Percentiles rank a stretch among this genome's conserved stretches.
Conservation (phyloP, 75 land plant species). For the Azolla pinnata region DNA sequence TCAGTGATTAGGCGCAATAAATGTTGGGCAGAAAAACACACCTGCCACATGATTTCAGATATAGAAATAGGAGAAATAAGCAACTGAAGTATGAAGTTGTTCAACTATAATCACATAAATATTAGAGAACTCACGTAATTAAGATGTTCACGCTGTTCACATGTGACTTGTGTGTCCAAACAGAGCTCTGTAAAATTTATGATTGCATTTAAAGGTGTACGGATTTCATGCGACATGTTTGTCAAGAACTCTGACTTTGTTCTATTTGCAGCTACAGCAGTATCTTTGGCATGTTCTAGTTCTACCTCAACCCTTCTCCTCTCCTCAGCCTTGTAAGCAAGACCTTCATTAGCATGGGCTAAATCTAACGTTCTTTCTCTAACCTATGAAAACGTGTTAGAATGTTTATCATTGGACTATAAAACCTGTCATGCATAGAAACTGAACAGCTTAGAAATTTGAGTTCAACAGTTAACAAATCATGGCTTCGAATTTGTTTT, state of each 20-base stretch:
- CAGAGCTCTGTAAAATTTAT: conserved; percentile 17
- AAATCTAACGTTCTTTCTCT: conserved; percentile 16
- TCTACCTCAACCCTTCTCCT: conserved; percentile 12
- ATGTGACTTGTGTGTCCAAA: conserved; percentile 9
- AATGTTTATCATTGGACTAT: no score
- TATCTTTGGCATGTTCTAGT: conserved; percentile 6
- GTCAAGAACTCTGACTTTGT: conserved; percentile 24
- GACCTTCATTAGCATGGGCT: conserved; percentile 26
- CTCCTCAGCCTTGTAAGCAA: conserved; percentile 14
- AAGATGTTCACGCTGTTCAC: conserved; percentile 11
- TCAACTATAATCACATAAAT: no score
- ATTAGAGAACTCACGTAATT: background rate
- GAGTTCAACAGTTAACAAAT: no score
- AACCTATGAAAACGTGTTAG: no score
- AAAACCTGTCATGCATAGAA: no score
- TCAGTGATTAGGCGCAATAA: conserved; percentile 22
- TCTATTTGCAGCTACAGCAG: conserved; percentile 15
- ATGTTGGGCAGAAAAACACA: conserved; percentile 20
- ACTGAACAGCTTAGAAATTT: no score
- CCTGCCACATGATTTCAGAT: conserved; percentile 9
- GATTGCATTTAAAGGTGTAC: conserved; percentile 28
- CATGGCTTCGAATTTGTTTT: no score
- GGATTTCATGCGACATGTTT: conserved; percentile 27
- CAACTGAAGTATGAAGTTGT: background rate
- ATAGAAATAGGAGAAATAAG: background rate